phyloP scores from a whole-genome alignment of 2,329 filamentous ascomycete species.

The Botrytis galanthina region DNA sequence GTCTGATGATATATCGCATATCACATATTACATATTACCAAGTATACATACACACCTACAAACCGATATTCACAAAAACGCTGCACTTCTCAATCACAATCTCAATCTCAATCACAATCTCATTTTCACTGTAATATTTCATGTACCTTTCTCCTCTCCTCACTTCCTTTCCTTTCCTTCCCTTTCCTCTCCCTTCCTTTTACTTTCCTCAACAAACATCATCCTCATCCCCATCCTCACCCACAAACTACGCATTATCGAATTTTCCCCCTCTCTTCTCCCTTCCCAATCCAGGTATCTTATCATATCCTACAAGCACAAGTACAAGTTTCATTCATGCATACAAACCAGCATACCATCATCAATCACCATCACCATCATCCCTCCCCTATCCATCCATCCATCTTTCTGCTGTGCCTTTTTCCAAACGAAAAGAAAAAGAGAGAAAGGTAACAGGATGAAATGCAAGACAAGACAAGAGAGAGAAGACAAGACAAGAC shows the following conservation, averaged over 20 bases:
- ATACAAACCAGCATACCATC: background rate
- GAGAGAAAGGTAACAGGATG: background rate
- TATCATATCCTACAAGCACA: conserved; percentile 1
- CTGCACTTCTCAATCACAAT: no score
- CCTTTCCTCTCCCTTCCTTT: background rate
- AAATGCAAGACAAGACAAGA: background rate
- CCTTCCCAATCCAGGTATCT: conserved; percentile 7
- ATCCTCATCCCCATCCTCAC: background rate
- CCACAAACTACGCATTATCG: background rate
- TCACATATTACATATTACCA: background rate
- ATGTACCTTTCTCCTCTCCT: background rate
- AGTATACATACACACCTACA: background rate
- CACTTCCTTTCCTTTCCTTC: no score
- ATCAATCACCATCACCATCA: no score
- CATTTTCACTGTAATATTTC: background rate
- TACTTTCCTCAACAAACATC: background rate
- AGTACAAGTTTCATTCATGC: background rate
- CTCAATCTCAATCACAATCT: no score
- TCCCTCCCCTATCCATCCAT: background rate
- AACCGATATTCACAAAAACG: background rate
- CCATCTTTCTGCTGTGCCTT: background rate
- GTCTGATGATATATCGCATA: background rate
- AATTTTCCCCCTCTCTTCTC: background rate
- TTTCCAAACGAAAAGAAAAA: background rate
- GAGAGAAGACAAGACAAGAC: background rate